phyloP scores from a whole-genome alignment of 371 early-diverging fungal genomes.

The Nematocida major region DNA sequence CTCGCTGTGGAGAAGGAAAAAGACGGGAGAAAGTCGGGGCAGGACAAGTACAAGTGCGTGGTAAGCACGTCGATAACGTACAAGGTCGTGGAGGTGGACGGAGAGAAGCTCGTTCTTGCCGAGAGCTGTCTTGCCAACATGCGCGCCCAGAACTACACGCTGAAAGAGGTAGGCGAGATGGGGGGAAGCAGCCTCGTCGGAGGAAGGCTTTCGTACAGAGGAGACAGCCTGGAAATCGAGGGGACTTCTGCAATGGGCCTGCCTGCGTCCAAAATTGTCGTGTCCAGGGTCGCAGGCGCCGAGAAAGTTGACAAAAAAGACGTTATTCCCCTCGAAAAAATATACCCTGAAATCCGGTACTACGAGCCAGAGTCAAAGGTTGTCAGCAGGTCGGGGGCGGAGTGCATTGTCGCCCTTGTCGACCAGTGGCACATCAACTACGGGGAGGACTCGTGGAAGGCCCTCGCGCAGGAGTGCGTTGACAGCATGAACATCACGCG shows the following conservation, averaged over 20 bases:
- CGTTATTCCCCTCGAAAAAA: neutral
- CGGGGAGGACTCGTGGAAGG: slow-evolving; percentile 82
- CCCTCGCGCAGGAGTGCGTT: slow-evolving; percentile 69
- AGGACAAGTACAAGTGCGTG: slow-evolving; percentile 19
- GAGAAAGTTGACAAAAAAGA: neutral
- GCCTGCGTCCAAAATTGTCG: neutral
- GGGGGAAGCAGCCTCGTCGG: neutral
- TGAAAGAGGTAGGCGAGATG: slow-evolving; percentile 2
- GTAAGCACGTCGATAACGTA: slow-evolving; percentile 3
- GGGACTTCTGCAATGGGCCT: neutral
- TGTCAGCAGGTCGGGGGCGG: slow-evolving; percentile 88
- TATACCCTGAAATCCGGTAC: slow-evolving; percentile 53
- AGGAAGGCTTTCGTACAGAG: neutral
- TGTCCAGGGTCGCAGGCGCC: neutral
- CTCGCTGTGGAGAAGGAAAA: neutral
- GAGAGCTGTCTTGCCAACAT: neutral
- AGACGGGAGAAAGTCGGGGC: neutral
- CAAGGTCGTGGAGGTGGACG: neutral
- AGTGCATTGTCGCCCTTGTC: slow-evolving; percentile 89
- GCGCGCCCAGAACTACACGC: slow-evolving; percentile 2
- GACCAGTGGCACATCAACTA: slow-evolving; percentile 99
- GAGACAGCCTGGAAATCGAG: neutral
- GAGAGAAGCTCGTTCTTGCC: neutral
- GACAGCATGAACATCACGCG: slow-evolving; percentile 74
- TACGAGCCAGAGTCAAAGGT: slow-evolving; percentile 89